Evolutionary conservation across 768 basidiomycete species (phyloP).

Genomic region (Rhizopogon roseolus): DNA sequence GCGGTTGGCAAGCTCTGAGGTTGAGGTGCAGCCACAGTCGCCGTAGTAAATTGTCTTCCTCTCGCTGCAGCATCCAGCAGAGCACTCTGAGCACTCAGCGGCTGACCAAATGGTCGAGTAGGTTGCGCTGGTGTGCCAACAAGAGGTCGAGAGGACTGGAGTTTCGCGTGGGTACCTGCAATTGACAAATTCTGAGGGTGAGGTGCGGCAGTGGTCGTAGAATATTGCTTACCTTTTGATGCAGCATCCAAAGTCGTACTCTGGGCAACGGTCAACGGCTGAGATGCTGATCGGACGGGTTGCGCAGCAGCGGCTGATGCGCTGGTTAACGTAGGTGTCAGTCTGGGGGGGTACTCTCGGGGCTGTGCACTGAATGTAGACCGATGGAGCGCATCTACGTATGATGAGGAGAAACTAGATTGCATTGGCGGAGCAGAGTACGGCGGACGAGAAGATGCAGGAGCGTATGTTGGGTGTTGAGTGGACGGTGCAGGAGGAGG

Average conservation of each 20-base stretch:
- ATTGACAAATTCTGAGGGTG: neutral
- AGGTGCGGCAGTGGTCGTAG: neutral
- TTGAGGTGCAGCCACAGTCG: neutral
- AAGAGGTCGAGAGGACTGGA: conserved; percentile 14
- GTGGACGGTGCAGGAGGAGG: neutral
- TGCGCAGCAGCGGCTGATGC: neutral
- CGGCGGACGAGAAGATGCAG: conserved; percentile 12
- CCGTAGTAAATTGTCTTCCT: neutral
- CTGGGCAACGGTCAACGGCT: neutral
- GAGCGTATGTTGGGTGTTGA: conserved; percentile 6
- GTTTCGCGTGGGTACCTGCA: conserved; percentile 13
- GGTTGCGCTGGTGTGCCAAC: neutral
- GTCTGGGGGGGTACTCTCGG: conserved; percentile 21
- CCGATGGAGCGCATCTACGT: conserved; percentile 14
- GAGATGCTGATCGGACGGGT: neutral
- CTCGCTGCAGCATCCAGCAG: neutral
- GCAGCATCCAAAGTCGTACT: neutral
- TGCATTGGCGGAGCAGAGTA: conserved; percentile 20
- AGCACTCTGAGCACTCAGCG: neutral
- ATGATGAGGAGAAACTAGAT: conserved; percentile 4
- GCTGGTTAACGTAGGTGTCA: neutral
- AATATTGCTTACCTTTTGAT: neutral
- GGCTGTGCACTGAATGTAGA: conserved; percentile 10
- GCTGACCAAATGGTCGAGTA: neutral
- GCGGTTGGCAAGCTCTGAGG: neutral